Base-by-base conservation (phyloP, 768 basidiomycete genomes). In the Obba rivulosa region DNA sequence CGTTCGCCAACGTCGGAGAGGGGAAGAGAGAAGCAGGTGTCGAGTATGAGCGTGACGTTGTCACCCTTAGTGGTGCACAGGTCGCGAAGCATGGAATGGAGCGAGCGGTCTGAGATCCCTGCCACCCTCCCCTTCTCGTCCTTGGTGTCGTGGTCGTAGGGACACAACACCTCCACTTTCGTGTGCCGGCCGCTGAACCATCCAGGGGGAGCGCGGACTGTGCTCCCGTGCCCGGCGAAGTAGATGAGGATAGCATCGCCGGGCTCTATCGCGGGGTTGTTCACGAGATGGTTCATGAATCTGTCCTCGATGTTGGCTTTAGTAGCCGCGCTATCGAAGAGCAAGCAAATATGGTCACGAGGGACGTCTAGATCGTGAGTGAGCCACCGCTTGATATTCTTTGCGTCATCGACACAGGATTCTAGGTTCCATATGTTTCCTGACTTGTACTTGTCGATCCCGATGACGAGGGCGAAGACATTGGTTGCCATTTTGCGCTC, bases 181-280 rank as follows among this genome's bases (percentile, higher is more conserved):
- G 63, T 62, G 44, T 67, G 59, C 31, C 67, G 69, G 34, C 64
- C 62, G 51, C 73, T 70, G 58, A 75, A 79, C 85, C 85, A 86
- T 43, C 73, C 78, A 31, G 65, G 62, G 43, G 83, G 83, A n/a
- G 80, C 75, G 13, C 68, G 62, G 37, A 81, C 59, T 46, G 63
- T 71, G 58, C 80, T 81, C 21, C 85, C 85, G 59, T 86, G 83
- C n/a, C 85, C 85, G 34, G 85, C 81, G 58, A 85, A 87, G 57
- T 83, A 87, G 43, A 87, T 62, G 53, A 87, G 54, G 35, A 87
- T 73, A 25, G 85, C 79, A 50, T 86, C 84, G 20, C 79, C 84
- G 21, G 62, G 66, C 41, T 77, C 73, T 44, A 87, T 82, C 23
- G 64, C 65, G 8, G 75, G 66, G 57, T 87, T 86, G 61, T 80